Evolutionary conservation across 116 monocot species (phyloP), one percentile per base, ranked within the genome.

Genomic region (Trichopus zeylanicus): DNA sequence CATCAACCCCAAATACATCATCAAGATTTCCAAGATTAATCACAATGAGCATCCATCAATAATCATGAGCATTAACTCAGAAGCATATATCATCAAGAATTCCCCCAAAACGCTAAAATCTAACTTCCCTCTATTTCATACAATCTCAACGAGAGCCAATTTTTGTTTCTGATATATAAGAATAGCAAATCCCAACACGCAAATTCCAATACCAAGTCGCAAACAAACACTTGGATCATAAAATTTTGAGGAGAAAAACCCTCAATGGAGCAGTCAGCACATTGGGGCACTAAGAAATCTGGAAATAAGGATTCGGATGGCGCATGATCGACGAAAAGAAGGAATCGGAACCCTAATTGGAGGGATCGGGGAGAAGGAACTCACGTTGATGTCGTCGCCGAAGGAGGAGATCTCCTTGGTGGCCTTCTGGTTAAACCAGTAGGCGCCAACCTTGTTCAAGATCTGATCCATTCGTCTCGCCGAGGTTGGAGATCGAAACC

Each of bases 361-460:
- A 48, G 39, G 3, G 39, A 15, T 31, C 18, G 10, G 28, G 31
- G 24, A 31, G 29, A 11, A 33, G 7, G 26, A 34, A 28, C 67
- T 64, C 35, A 68, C 68, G 25, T 67, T 64, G 65, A 70, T 52
- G 47, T 76, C 76, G 22, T 70, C 68, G 25, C 78, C 73, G 48
- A 68, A 72, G 47, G 78, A 78, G 59, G 78, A 68, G 53, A 73
- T 60, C 56, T 73, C 78, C 69, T 73, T 79, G 68, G 46, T 55
- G 38, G 69, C 73, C 42, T 61, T 73, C 48, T 68, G 64, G 72
- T 26, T 72, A 65, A 79, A 54, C 78, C 78, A 79, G 51, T 69
- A 79, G 49, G 60, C 39, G 2, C 78, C 78, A 1, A 57, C 68
- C 73, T 79, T 79, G 69, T 69, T 73, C 67, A 73, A 21, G 26